These are phyloP conservation scores for Niveomyces coronatus DNA, from an alignment of 2,329 filamentous ascomycete species.

Conservation along the genomic window DNA sequence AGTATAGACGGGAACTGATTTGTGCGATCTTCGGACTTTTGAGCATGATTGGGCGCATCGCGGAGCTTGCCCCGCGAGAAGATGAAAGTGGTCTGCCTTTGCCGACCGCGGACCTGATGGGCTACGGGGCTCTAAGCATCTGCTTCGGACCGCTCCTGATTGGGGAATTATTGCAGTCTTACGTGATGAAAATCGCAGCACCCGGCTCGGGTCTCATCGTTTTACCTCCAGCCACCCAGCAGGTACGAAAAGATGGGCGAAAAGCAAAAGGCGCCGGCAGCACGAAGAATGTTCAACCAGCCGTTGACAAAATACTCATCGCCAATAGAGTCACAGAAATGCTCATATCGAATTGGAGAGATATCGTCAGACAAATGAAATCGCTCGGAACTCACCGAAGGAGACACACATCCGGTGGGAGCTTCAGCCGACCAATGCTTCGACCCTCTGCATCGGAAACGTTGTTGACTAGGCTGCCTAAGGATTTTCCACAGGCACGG, in stretches of 20 bases:
- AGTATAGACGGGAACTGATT: constrained; percentile 51
- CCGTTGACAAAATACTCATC: constrained; percentile 46
- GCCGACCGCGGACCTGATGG: constrained; percentile 51
- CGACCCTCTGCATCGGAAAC: constrained; percentile 32
- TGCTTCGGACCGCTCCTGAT: constrained; percentile 56
- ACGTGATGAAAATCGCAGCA: constrained; percentile 35
- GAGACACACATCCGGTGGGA: constrained; percentile 13
- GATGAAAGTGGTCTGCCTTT: constrained; percentile 41
- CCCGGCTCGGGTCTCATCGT: constrained; percentile 27
- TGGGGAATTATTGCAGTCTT: constrained; percentile 44
- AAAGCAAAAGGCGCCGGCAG: constrained; percentile 1
- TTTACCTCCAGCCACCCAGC: constrained; percentile 5
- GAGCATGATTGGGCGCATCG: constrained; percentile 47
- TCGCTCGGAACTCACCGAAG: constrained; percentile 27
- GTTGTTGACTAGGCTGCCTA: constrained; percentile 27
- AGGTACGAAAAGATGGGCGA: constrained; percentile 1
- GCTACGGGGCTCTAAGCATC: constrained; percentile 51
- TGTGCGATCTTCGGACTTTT: constrained; percentile 58
- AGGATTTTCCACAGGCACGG: constrained; percentile 16
- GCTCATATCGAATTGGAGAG: constrained; percentile 55
- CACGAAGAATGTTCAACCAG: constrained; percentile 3
- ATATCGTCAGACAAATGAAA: constrained; percentile 50
- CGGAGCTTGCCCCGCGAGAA: constrained; percentile 43
- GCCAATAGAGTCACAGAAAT: constrained; percentile 53
- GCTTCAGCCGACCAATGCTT: constrained; percentile 14